Percentiles rank a stretch among this genome's conserved stretches.
These are phyloP conservation scores for Clarireedia hainanense DNA, from an alignment of 2,329 filamentous ascomycete species.

Conservation along the genomic window DNA sequence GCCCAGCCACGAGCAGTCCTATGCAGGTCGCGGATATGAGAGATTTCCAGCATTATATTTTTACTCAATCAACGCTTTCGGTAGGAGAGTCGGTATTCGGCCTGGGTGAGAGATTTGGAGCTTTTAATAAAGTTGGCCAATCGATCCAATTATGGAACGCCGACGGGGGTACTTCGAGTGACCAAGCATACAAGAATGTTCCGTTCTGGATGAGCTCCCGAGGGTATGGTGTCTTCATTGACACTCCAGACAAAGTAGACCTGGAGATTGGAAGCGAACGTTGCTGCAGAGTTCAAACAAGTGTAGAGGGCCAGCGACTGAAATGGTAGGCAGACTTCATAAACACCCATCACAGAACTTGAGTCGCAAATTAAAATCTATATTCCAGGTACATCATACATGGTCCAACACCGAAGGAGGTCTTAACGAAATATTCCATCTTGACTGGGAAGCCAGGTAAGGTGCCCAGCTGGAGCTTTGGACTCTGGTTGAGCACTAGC, in stretches of 20 bases:
- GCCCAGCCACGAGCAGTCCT: conserved; percentile 43
- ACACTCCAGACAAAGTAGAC: conserved; percentile 60
- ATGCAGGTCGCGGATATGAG: conserved; percentile 46
- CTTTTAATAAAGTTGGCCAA: conserved; percentile 71
- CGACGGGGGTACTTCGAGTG: conserved; percentile 58
- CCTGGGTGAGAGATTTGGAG: conserved; percentile 68
- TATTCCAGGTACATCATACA: conserved; percentile 53
- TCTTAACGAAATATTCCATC: conserved; percentile 57
- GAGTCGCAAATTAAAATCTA: not conserved
- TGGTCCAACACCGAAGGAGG: conserved; percentile 63
- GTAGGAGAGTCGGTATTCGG: conserved; percentile 64
- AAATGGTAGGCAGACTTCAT: conserved; percentile 43
- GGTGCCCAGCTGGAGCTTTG: conserved; percentile 67
- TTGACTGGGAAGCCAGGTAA: conserved; percentile 58
- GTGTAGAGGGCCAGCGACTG: conserved; percentile 58
- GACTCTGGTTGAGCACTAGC: conserved; percentile 67
- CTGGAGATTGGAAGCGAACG: conserved; percentile 68
- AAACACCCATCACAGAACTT: not conserved
- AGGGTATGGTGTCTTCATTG: conserved; percentile 73
- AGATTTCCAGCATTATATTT: conserved; percentile 47
- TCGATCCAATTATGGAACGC: conserved; percentile 56
- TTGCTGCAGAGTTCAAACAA: conserved; percentile 62
- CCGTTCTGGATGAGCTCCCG: conserved; percentile 62
- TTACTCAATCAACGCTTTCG: conserved; percentile 45
- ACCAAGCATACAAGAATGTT: conserved; percentile 67